Evolutionary conservation across 2,329 filamentous ascomycete species (phyloP), one percentile per base, ranked within the genome.

Genomic region (Colletotrichum salicis): DNA sequence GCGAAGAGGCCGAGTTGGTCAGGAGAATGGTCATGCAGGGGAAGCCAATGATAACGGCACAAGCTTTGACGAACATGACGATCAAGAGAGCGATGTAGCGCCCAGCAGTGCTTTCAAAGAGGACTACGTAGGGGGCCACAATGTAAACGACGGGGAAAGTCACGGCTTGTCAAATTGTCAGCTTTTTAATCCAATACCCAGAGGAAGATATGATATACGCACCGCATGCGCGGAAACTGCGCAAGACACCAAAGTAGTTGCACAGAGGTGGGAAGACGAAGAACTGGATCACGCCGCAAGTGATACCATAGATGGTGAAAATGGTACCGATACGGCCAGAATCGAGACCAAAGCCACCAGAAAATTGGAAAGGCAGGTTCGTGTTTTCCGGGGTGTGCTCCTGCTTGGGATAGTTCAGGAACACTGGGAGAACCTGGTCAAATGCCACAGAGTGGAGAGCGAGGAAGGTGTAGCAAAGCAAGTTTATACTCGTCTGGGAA

Each of bases 1-100:
- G 92, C 8, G 92, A 95, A 0, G 95, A 94, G 0, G 95, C 93
- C 19, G 94, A 92, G 81, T 98, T 97, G 71, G 94, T 93, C 35
- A 98, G 88, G 59, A 98, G 86, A 76, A 98, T 98, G 6, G 94
- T 97, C 31, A 89, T 92, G 77, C 94, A 96, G 0, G 96, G 96
- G 79, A 98, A 98, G 1, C 93, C 93, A 77, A 98, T 92, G 74
- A 97, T 96, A 71, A 91, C 90, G 51, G 88, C 89, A 66, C 93
- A 87, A 11, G 92, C 92, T 80, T 97, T 97, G 77, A 91, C 76
- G 54, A 94, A 81, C 85, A 98, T 91, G 48, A 97, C 83, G 0
- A 82, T 70, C 67, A 95, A 86, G 61, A 97, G 85, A n/a, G 84
- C 87, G 1, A 84, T 80, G 76, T 93, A 88, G 64, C 93, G 92